phyloP scores from a whole-genome alignment of 371 early-diverging fungal species.

The Chytridium lagenaria region DNA sequence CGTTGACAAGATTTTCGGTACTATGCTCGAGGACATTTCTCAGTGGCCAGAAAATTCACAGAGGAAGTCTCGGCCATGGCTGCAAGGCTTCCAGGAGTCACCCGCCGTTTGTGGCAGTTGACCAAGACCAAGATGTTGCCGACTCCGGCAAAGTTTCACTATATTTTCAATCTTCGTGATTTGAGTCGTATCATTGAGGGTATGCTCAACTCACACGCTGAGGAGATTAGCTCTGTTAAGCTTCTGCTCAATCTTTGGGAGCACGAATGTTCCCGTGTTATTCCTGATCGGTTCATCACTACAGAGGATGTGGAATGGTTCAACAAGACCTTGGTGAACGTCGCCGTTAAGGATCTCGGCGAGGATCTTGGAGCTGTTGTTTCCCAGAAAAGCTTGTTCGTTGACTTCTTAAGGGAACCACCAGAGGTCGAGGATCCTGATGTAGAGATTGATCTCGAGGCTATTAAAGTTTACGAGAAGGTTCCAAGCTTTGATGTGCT shows the following conservation, averaged over 20 bases:
- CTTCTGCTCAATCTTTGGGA: slow-evolving; percentile 62
- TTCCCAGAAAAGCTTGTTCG: slow-evolving; percentile 51
- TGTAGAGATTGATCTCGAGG: slow-evolving; percentile 61
- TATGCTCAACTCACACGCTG: slow-evolving; percentile 60
- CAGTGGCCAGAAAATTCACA: slow-evolving; percentile 55
- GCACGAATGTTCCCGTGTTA: slow-evolving; percentile 66
- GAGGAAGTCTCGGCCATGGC: slow-evolving; percentile 56
- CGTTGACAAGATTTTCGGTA: slow-evolving; percentile 69
- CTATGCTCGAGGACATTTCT: slow-evolving; percentile 67
- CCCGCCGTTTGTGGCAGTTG: slow-evolving; percentile 64
- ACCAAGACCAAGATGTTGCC: slow-evolving; percentile 70
- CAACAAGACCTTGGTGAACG: slow-evolving; percentile 49
- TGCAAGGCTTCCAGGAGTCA: slow-evolving; percentile 52
- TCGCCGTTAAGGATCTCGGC: slow-evolving; percentile 59
- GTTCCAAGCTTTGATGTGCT: slow-evolving; percentile 61
- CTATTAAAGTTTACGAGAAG: slow-evolving; percentile 64
- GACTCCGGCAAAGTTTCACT: slow-evolving; percentile 72
- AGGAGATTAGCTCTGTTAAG: slow-evolving; percentile 55
- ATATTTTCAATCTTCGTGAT: slow-evolving; percentile 70
- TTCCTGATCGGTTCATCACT: slow-evolving; percentile 67
- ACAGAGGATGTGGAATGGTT: slow-evolving; percentile 67
- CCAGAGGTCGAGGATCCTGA: slow-evolving; percentile 68
- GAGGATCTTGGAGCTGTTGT: slow-evolving; percentile 53
- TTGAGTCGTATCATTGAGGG: slow-evolving; percentile 66
- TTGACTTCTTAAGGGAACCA: slow-evolving; percentile 65